These are phyloP conservation scores for Sporisorium sorghi DNA, from an alignment of 1,284 basidiomycete genomes.

Conservation along the genomic window DNA sequence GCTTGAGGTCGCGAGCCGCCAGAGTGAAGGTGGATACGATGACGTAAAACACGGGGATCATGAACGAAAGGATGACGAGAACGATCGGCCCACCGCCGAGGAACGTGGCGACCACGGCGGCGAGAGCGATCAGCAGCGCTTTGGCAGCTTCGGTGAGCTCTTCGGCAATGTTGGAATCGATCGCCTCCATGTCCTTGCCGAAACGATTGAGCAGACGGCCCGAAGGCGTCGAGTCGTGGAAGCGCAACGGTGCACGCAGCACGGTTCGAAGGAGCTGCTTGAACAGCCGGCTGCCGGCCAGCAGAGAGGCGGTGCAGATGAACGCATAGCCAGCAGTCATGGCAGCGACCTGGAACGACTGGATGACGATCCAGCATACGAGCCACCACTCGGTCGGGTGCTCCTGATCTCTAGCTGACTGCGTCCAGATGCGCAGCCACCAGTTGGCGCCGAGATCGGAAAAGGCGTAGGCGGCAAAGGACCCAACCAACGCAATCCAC, in stretches of 20 bases:
- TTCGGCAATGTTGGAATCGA: conserved; percentile 77
- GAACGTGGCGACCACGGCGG: conserved; percentile 76
- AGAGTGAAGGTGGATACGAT: conserved; percentile 81
- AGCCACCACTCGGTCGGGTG: conserved; percentile 65
- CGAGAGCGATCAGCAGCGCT: conserved; percentile 53
- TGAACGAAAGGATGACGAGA: conserved; percentile 73
- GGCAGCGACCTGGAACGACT: conserved; percentile 77
- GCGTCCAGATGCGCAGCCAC: conserved; percentile 39
- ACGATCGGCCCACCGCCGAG: conserved; percentile 79
- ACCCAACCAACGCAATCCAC: conserved; percentile 21
- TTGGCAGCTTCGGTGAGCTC: conserved; percentile 60
- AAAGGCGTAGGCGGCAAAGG: conserved; percentile 22
- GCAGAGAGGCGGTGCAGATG: conserved; percentile 74
- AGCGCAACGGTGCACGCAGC: conserved; percentile 78
- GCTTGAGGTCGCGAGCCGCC: conserved; percentile 86
- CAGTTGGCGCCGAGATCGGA: conserved; percentile 31
- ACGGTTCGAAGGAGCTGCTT: conserved; percentile 74
- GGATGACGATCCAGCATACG: conserved; percentile 79
- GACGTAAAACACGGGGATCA: conserved; percentile 60
- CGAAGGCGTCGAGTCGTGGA: conserved; percentile 85
- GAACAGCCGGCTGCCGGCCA: conserved; percentile 76
- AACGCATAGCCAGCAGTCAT: conserved; percentile 76
- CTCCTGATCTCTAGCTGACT: background rate
- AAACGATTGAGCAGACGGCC: conserved; percentile 86
- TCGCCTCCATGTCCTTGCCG: conserved; percentile 81